Base-by-base conservation (phyloP, 192 early-diverging fungal species). In the Cladochytrium replicatum region DNA sequence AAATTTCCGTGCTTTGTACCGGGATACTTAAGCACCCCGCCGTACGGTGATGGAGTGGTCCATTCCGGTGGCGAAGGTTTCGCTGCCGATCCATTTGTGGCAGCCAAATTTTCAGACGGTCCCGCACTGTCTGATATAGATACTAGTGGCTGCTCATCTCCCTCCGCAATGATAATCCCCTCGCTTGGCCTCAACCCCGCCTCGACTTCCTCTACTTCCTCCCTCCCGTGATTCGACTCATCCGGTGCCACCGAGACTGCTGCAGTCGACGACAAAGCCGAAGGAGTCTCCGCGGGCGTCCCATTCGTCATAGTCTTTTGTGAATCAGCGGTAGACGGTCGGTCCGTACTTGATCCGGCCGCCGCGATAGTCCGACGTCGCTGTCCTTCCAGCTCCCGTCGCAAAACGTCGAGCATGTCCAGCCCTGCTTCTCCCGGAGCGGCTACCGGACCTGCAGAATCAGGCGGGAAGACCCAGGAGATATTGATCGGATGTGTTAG, bases 1-100 rank as follows among this genome's bases (percentile, higher is more conserved):
- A 87, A 48, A 43, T 86, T 87, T 2, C 84, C 85, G 64, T 54
- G 55, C 9, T 9, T 34, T 2, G 26, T 47, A 6, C n/a, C 17
- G 2, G 11, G 9, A 13, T 8, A 9, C 45, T 21, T 11, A 17
- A 21, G n/a, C 2, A 31, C 11, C 6, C 32, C 6, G 11, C 5
- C 7, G 43, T n/a, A n/a, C n/a, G n/a, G n/a, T n/a, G n/a, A n/a
- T n/a, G n/a, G n/a, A n/a, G n/a, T n/a, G n/a, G n/a, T n/a, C n/a
- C n/a, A n/a, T n/a, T n/a, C 30, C n/a, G n/a, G 22, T 13, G 2
- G 13, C 31, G 4, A 8, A 15, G 34, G 11, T 11, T 8, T 39
- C 13, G 30, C 13, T 32, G 31, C 26, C 26, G 23, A 32, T 15
- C 21, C 41, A 39, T 28, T 52, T 43, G 48, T 24, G 27, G 48